Evolutionary conservation across 164 flowering plant genomes (phyloP).

Genomic region (Aristolochia contorta): DNA sequence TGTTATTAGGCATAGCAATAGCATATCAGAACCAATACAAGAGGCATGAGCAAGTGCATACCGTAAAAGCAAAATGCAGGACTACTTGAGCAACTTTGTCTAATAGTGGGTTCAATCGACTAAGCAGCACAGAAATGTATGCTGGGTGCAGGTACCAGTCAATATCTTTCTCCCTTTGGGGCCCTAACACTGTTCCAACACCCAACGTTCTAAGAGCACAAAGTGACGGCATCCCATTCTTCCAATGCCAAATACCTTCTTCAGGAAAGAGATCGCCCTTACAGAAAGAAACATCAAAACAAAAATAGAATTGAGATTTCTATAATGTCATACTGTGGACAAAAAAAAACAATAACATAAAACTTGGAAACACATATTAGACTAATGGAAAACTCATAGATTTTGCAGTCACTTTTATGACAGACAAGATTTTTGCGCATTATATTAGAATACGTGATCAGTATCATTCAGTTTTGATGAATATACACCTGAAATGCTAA

Average conservation of each 20-base stretch:
- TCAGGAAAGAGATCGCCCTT: constrained; percentile 89
- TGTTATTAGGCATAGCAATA: neutral
- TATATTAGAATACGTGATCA: too few relatives aligned
- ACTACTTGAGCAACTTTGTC: constrained; percentile 66
- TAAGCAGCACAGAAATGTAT: constrained; percentile 47
- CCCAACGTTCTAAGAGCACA: constrained; percentile 61
- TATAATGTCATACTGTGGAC: too few relatives aligned
- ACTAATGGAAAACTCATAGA: too few relatives aligned
- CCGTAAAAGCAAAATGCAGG: constrained; percentile 73
- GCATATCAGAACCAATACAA: neutral
- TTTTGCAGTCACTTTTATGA: too few relatives aligned
- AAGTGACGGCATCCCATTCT: constrained; percentile 72
- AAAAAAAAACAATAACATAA: too few relatives aligned
- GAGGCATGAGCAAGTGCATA: constrained; percentile 25
- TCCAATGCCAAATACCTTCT: constrained; percentile 88
- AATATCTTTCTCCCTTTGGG: constrained; percentile 56
- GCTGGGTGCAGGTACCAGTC: constrained; percentile 74
- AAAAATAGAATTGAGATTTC: too few relatives aligned
- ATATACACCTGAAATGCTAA: too few relatives aligned
- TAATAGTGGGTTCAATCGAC: constrained; percentile 62
- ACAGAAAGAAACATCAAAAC: constrained; percentile 5
- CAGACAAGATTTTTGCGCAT: too few relatives aligned
- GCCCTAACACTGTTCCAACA: constrained; percentile 69
- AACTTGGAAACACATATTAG: too few relatives aligned
- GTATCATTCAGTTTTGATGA: too few relatives aligned